Evolutionary conservation across 306 rosid species (phyloP).

Genomic region (Inga laurina): DNA sequence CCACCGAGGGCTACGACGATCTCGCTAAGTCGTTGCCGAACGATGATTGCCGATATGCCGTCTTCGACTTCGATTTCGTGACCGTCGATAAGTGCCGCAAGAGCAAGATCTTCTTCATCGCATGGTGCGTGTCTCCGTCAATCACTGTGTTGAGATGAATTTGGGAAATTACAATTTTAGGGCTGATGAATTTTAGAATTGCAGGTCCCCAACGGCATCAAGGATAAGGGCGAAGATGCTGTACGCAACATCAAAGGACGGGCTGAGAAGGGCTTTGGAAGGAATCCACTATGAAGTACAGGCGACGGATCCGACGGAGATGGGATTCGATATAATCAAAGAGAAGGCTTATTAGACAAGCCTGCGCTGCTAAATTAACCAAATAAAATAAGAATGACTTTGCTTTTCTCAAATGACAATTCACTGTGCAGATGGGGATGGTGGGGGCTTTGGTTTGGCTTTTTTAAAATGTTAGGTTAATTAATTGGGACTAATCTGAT

Average conservation of each 20-base stretch:
- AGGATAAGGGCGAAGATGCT: constrained; percentile 95
- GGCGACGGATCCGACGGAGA: constrained; percentile 97
- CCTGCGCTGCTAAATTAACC: not conserved
- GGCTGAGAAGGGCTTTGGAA: constrained; percentile 89
- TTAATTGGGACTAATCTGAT: constrained; percentile 46
- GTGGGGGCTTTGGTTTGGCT: constrained; percentile 6
- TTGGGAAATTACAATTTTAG: not conserved
- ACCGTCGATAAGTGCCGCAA: constrained; percentile 96
- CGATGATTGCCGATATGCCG: constrained; percentile 95
- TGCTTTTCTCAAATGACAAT: not conserved
- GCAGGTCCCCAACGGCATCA: constrained; percentile 92
- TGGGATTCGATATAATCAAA: constrained; percentile 84
- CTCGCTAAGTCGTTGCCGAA: constrained; percentile 84
- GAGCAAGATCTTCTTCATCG: constrained; percentile 99
- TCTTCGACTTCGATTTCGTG: constrained; percentile 94
- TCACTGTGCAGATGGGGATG: not conserved
- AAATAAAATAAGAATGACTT: not conserved
- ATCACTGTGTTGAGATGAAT: not conserved
- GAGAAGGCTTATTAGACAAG: constrained; percentile 44
- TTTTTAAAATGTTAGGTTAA: constrained; percentile 11
- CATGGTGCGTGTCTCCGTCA: constrained; percentile 62
- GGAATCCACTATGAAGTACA: constrained; percentile 91
- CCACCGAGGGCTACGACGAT: constrained; percentile 82
- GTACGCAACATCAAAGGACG: constrained; percentile 95
- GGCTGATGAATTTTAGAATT: not conserved